Evolutionary conservation across 2,329 filamentous ascomycete species (phyloP), one percentile per base, ranked within the genome.

Genomic region (Metarhizium album): DNA sequence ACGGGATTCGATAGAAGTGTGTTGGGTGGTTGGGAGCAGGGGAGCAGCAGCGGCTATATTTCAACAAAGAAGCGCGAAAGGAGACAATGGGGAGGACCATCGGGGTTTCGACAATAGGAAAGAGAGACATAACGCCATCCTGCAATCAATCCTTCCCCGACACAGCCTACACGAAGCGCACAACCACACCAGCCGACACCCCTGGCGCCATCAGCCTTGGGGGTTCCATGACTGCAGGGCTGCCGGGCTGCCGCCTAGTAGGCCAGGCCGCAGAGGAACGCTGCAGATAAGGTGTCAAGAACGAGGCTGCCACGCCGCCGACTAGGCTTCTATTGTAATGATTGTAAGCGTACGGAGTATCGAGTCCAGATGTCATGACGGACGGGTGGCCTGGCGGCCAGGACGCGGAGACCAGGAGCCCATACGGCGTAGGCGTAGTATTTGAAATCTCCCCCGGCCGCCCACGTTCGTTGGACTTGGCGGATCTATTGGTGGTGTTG

Each of bases 401-500:
- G n/a, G n/a, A n/a, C n/a, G n/a, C n/a, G n/a, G n/a, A n/a, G n/a
- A n/a, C n/a, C n/a, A n/a, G n/a, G n/a, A n/a, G n/a, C n/a, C n/a
- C n/a, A n/a, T n/a, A n/a, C n/a, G n/a, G 5, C 29, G 11, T 31
- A 31, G 29, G 29, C 29, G 29, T 5, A 31, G 11, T 35, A 13
- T 35, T 16, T 14, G 33, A 35, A n/a, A n/a, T n/a, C 4, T 35
- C 33, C 14, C 33, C 33, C 33, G 33, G 11, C 11, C 14, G 33
- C 14, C 51, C 51, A 52, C 51, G 47, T 52, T 52, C 35, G 45
- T 52, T 46, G 20, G 24, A 22, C 16, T 37, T 35, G 29, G 33
- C 31, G 24, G 47, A 23, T 52, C 51, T 9, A 52, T 52, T 52
- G 50, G 51, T 42, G 35, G 35, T 33, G 16, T 29, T 18, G 22